These are phyloP conservation scores for Penicillium decumbens DNA, from an alignment of 2,329 filamentous ascomycete species.

Conservation along the genomic window DNA sequence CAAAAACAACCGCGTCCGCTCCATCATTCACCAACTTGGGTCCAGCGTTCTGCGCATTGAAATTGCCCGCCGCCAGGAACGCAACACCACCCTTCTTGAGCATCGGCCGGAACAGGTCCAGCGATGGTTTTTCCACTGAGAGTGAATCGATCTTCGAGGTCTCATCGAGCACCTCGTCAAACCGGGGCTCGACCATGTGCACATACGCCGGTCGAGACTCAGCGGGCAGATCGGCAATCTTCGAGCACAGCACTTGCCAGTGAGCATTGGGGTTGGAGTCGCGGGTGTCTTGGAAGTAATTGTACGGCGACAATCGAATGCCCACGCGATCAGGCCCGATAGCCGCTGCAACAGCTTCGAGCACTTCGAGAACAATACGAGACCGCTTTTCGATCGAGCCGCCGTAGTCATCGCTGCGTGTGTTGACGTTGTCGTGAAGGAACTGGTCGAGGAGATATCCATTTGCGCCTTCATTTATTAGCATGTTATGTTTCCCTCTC, in stretches of 20 bases:
- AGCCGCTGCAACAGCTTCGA: slow-evolving; percentile 48
- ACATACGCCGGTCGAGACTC: slow-evolving; percentile 42
- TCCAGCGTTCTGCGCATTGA: slow-evolving; percentile 21
- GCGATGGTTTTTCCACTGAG: slow-evolving; percentile 24
- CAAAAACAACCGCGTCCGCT: slow-evolving; percentile 33
- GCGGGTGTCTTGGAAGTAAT: slow-evolving; percentile 53
- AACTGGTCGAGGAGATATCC: slow-evolving; percentile 66
- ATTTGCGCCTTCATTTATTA: slow-evolving; percentile 49
- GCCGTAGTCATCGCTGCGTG: slow-evolving; percentile 48
- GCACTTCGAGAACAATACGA: slow-evolving; percentile 51
- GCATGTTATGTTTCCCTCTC: neutral
- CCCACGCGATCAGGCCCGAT: slow-evolving; percentile 47
- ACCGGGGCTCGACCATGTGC: slow-evolving; percentile 49
- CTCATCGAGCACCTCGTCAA: slow-evolving; percentile 47
- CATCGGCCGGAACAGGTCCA: slow-evolving; percentile 42
- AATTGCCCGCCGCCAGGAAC: slow-evolving; percentile 33
- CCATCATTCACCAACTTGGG: slow-evolving; percentile 17
- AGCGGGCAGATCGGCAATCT: slow-evolving; percentile 37
- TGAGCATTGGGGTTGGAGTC: slow-evolving; percentile 44
- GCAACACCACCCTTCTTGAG: slow-evolving; percentile 39
- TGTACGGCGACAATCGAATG: slow-evolving; percentile 59
- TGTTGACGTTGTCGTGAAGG: slow-evolving; percentile 55
- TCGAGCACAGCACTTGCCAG: slow-evolving; percentile 45
- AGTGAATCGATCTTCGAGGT: slow-evolving; percentile 43
- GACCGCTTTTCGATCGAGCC: slow-evolving; percentile 49